Conservation (phyloP, 768 basidiomycete genomes). For the Suillus brevipes region DNA sequence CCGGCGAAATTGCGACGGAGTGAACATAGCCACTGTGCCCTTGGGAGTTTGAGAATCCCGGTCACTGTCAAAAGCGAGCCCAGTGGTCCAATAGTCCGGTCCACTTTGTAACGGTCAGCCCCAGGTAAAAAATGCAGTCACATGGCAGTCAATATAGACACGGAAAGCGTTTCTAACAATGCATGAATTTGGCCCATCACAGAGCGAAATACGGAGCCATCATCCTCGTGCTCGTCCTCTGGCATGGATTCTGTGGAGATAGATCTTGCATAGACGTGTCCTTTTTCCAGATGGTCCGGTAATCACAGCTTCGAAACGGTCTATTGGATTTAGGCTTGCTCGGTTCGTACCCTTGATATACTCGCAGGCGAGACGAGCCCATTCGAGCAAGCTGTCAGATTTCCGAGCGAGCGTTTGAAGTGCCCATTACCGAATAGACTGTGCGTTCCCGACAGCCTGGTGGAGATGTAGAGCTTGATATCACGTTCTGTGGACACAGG, state of each 20-base stretch:
- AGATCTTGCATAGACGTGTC: neutral
- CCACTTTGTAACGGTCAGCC: conserved; percentile 22
- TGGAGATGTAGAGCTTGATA: conserved; percentile 7
- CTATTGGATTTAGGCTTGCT: neutral
- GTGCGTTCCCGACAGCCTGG: neutral
- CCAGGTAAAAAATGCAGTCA: conserved; percentile 7
- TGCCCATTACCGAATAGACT: neutral
- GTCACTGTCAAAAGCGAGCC: conserved; percentile 7
- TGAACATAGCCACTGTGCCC: neutral
- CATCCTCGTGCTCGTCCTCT: neutral
- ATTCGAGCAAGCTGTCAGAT: conserved; percentile 10
- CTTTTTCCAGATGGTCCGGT: neutral
- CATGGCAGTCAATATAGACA: neutral
- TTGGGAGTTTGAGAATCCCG: conserved; percentile 5
- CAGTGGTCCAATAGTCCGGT: neutral
- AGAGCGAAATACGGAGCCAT: neutral
- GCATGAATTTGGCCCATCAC: too few species aligned
- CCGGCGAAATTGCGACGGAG: neutral
- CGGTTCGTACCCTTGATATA: conserved; percentile 5
- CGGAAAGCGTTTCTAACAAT: conserved; percentile 5
- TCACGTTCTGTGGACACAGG: conserved; percentile 3
- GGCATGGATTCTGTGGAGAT: neutral
- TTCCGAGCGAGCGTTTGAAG: neutral
- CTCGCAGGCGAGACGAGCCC: conserved; percentile 15
- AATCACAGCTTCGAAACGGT: neutral